A percentile compares a stretch with the other conserved stretches of the same genome.
phyloP scores from a whole-genome alignment of 1,284 basidiomycete genomes.

The Wallemia ichthyophaga region DNA sequence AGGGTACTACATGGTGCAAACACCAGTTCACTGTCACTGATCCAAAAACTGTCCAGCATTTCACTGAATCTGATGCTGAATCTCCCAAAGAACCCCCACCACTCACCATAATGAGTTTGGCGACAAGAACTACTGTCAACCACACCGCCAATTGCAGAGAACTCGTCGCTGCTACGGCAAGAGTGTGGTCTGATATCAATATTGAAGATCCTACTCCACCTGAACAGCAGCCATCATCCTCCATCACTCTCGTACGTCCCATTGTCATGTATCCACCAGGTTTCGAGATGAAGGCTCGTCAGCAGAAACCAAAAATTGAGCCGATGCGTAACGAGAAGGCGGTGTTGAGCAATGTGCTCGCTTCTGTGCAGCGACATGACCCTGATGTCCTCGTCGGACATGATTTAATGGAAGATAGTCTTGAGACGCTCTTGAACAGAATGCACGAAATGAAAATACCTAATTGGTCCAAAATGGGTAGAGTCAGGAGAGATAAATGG shows the following conservation, averaged over 20 bases:
- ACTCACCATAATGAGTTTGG: slow-evolving; percentile 66
- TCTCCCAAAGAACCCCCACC: slow-evolving; percentile 63
- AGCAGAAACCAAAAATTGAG: slow-evolving; percentile 37
- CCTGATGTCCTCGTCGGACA: slow-evolving; percentile 87
- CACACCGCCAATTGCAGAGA: slow-evolving; percentile 80
- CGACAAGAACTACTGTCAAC: slow-evolving; percentile 73
- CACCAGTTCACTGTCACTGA: slow-evolving; percentile 58
- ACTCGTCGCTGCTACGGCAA: slow-evolving; percentile 51
- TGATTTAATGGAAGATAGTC: slow-evolving; percentile 67
- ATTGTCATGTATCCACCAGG: slow-evolving; percentile 53
- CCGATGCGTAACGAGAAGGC: slow-evolving; percentile 56
- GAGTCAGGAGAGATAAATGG: slow-evolving; percentile 62
- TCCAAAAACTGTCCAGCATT: slow-evolving; percentile 28
- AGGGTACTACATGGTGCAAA: slow-evolving; percentile 78
- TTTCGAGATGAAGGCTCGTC: slow-evolving; percentile 39
- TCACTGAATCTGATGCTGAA: slow-evolving; percentile 32
- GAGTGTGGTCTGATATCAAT: slow-evolving; percentile 62
- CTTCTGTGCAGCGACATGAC: slow-evolving; percentile 53
- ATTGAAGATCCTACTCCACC: slow-evolving; percentile 72
- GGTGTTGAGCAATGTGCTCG: slow-evolving; percentile 50
- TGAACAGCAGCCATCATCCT: slow-evolving; percentile 46
- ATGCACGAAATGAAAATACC: slow-evolving; percentile 70
- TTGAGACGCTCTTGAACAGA: slow-evolving; percentile 71
- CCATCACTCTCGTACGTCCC: slow-evolving; percentile 73
- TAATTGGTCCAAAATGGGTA: slow-evolving; percentile 75